Percentiles rank a stretch among this genome's conserved stretches.
These are phyloP conservation scores for Debaryomyces coudertii DNA, from an alignment of 1,139 yeast genomes.

Conservation along the genomic window DNA sequence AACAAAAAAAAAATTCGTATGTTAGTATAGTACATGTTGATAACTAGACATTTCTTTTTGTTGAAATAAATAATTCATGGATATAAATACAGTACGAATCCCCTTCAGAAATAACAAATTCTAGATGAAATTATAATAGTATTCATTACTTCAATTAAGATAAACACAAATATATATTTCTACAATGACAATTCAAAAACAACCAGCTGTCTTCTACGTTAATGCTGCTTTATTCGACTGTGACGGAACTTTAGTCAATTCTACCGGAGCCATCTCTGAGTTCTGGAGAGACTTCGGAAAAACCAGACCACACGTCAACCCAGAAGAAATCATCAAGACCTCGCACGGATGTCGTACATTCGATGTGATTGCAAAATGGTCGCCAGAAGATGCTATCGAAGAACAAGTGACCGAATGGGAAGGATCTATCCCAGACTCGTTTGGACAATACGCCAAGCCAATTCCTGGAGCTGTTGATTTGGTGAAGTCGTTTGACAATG, in stretches of 20 bases:
- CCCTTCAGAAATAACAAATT: neutral
- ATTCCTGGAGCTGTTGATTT: conserved; percentile 75
- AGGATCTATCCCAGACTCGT: conserved; percentile 70
- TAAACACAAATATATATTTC: neutral
- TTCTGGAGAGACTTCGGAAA: conserved; percentile 78
- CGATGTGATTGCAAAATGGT: conserved; percentile 74
- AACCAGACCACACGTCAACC: conserved; percentile 70
- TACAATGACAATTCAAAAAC: conserved; percentile 34
- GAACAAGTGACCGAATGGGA: conserved; percentile 72
- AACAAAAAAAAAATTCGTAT: conserved; percentile 2
- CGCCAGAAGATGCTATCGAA: conserved; percentile 71
- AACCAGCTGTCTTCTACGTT: conserved; percentile 51
- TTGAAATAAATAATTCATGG: neutral
- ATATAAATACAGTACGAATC: conserved; percentile 5
- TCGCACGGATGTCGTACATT: conserved; percentile 84
- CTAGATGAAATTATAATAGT: neutral
- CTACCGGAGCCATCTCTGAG: conserved; percentile 80
- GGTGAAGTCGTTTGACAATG: conserved; percentile 55
- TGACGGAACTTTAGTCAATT: conserved; percentile 83
- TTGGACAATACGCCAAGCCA: conserved; percentile 70
- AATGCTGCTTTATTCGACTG: conserved; percentile 71
- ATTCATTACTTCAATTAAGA: conserved; percentile 4
- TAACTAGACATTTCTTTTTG: conserved; percentile 6
- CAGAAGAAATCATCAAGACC: conserved; percentile 69
- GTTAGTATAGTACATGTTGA: neutral